These are phyloP conservation scores for Syzygium syzygioides DNA, from an alignment of 441 rosid species.

Conservation along the genomic window DNA sequence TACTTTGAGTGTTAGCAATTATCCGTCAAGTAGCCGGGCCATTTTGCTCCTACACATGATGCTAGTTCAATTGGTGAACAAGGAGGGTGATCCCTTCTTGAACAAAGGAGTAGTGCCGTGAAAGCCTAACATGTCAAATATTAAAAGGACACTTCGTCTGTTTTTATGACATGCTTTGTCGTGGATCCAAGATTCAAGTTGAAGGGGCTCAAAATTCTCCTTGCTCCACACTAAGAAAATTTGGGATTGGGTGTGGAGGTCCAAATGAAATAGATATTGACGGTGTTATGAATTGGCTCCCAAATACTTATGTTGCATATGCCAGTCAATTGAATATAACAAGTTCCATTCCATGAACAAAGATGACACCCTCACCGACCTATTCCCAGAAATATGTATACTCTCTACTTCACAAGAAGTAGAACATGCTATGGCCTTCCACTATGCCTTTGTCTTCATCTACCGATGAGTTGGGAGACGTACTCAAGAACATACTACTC, in stretches of 20 bases:
- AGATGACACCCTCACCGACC: not conserved
- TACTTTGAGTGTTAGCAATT: not conserved
- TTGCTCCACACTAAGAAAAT: not conserved
- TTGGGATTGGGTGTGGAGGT: not conserved
- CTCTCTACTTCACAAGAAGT: not conserved
- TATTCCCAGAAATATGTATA: not conserved
- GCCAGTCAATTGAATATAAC: not conserved
- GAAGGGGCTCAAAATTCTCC: not conserved
- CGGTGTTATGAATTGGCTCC: not conserved
- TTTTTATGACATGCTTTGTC: not conserved
- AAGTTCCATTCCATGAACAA: not conserved
- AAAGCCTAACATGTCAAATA: not conserved
- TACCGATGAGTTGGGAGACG: not conserved
- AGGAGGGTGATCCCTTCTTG: not conserved
- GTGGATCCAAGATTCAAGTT: not conserved
- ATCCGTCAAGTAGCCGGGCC: not conserved
- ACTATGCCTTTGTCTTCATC: not conserved
- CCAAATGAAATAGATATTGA: not conserved
- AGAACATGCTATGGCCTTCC: not conserved
- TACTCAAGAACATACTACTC: not conserved
- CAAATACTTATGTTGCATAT: not conserved
- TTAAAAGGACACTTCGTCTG: not conserved
- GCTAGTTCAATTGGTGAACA: not conserved
- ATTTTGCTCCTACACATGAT: not conserved
- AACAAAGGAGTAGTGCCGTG: not conserved